Evolutionary conservation across 1,284 basidiomycete species (phyloP), one percentile per base, ranked within the genome.

Genomic region (Fistulinella staudtii): DNA sequence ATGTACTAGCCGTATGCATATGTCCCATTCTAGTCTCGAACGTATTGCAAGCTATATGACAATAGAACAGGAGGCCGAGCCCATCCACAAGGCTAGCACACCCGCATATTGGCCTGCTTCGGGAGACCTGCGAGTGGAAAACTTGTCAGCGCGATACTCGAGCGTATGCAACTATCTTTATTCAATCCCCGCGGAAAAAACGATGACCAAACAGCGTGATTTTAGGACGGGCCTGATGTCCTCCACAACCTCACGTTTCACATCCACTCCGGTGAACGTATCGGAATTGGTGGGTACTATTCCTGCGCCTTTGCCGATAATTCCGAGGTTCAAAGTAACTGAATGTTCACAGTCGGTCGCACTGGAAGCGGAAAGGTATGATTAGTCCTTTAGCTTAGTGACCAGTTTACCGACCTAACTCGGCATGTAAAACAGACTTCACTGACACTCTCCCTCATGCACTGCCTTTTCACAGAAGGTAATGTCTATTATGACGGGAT

Each of bases 91-190:
- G 11, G 78, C 79, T 7, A 66, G 72, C 34, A 86, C 87, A 23
- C 84, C 88, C 3, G 87, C 87, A 0, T 79, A 84, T 48, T 90
- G 88, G 87, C 88, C 88, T 0, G 74, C 82, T 0, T 84, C 79
- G 30, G 88, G 88, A 5, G 71, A 78, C 28, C 67, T 90, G 24
- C 63, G 68, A 4, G 81, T 88, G 0, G 77, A 88, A 50, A 72
- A 73, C 83, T 3, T 47, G 9, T 76, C 71, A 11, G 80, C 80
- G 22, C 69, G 72, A 21, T 85, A 83, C 52, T 76, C 79, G 4
- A 46, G 42, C 22, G 76, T 68, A 40, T 9, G 58, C 38, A 13
- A n/a, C n/a, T n/a, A n/a, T n/a, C n/a, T n/a, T n/a, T n/a, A 17
- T 10, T 6, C 17, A 10, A 20, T 38, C 23, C n/a, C n/a, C 5